These are phyloP conservation scores for Onygenales sp. DNA, from an alignment of 2,329 filamentous ascomycete genomes.

Conservation along the genomic window DNA sequence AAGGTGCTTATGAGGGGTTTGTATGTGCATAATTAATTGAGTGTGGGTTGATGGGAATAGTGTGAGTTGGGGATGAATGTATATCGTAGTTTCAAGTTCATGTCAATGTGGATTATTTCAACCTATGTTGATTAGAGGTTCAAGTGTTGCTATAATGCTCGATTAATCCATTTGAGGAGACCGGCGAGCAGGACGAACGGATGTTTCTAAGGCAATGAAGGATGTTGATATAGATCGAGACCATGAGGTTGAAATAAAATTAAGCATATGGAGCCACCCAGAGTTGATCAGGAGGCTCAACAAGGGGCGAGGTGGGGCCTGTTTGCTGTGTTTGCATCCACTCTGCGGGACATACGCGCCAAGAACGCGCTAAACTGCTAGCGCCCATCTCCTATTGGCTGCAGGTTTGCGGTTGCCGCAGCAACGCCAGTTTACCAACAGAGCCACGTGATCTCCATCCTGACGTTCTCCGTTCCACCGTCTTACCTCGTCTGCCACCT, in stretches of 20 bases:
- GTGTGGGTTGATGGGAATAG: no score
- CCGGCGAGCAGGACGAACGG: no score
- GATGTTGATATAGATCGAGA: neutral
- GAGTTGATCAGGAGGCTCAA: neutral
- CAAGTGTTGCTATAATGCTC: no score
- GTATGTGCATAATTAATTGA: no score
- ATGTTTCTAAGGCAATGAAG: neutral
- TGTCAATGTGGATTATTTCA: no score
- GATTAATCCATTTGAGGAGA: no score
- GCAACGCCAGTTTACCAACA: conserved; percentile 11
- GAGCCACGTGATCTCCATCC: neutral
- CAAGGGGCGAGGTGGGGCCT: neutral
- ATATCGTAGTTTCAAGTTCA: no score
- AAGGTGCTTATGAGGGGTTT: no score
- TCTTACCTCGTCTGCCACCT: neutral
- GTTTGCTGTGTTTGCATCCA: neutral
- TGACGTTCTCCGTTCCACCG: neutral
- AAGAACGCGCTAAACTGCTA: no score
- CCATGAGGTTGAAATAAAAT: neutral
- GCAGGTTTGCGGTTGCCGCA: conserved; percentile 1
- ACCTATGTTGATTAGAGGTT: no score
- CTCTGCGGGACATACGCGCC: no score
- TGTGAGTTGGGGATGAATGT: no score
- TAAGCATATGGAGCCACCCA: neutral
- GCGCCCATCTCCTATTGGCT: neutral